Conservation (phyloP, 73 alveolate genomes). For the Stentor coeruleus region DNA sequence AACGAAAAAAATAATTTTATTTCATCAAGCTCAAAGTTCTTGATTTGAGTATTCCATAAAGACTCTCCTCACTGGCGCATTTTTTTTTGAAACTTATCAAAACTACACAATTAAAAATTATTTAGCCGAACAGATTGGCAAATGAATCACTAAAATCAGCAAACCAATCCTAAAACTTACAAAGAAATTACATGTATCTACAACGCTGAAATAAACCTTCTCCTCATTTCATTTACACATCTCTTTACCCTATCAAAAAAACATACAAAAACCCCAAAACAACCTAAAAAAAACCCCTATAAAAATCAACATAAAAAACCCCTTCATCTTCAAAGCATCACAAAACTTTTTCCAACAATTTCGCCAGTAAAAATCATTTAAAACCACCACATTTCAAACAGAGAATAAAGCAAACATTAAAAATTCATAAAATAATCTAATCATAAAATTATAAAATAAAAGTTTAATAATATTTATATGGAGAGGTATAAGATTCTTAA, state of each 20-base stretch:
- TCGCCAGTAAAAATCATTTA: background rate
- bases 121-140: constrained; percentile 63
- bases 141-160: constrained; percentile 70
- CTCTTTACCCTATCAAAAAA: background rate
- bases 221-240: background rate
- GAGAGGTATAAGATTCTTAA: constrained; percentile 34
- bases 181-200: background rate
- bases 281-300: no score
- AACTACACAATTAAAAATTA: constrained; percentile 76
- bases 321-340: background rate
- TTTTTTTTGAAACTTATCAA: constrained; percentile 71
- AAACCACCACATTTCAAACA: background rate
- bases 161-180: constrained; percentile 9
- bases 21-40: constrained; percentile 41
- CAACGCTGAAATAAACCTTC: constrained; percentile 14
- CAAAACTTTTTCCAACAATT: background rate
- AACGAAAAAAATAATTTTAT: constrained; percentile 37
- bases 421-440: background rate
- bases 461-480: constrained; percentile 26
- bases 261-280: background rate
- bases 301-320: background rate
- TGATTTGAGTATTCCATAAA: constrained; percentile 37
- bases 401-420: background rate
- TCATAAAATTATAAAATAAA: no score
- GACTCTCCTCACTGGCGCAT: constrained; percentile 54